Conservation (phyloP, 768 basidiomycete species). For the Russula lepida region DNA sequence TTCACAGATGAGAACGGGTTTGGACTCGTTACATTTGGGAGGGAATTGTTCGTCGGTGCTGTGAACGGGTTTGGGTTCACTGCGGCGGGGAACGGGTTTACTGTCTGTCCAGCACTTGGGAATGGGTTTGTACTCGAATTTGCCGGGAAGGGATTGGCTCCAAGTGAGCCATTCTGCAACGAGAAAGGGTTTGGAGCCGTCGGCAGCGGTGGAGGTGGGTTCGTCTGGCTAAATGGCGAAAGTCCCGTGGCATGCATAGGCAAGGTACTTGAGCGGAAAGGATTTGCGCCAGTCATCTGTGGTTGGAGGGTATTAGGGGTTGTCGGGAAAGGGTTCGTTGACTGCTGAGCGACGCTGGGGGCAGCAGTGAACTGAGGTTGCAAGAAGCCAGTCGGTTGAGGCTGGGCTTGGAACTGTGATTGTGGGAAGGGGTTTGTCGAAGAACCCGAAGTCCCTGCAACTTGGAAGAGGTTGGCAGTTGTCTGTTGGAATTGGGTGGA, state of each 20-base stretch:
- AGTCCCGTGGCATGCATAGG: constrained; percentile 19
- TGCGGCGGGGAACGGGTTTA: constrained; percentile 11
- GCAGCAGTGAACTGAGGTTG: constrained; percentile 21
- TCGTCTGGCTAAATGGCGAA: constrained; percentile 14
- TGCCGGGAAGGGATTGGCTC: constrained; percentile 2
- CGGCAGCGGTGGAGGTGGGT: constrained; percentile 4
- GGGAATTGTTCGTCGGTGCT: neutral
- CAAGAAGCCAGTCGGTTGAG: constrained; percentile 45
- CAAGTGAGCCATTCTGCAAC: constrained; percentile 2
- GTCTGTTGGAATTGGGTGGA: constrained; percentile 47
- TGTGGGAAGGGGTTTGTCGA: constrained; percentile 37
- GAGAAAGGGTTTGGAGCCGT: constrained; percentile 17
- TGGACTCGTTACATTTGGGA: neutral
- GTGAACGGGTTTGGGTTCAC: constrained; percentile 8
- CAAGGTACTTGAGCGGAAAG: constrained; percentile 71
- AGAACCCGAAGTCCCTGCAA: constrained; percentile 46
- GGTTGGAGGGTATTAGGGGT: constrained; percentile 40
- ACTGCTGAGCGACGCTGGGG: constrained; percentile 10
- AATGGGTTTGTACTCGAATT: constrained; percentile 4
- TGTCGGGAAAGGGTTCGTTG: constrained; percentile 35
- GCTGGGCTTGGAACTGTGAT: constrained; percentile 28
- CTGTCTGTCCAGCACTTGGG: neutral
- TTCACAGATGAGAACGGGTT: neutral
- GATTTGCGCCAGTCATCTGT: constrained; percentile 48
- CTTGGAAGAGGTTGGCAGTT: constrained; percentile 71